phyloP scores from a whole-genome alignment of 371 early-diverging fungal genomes.

The Mortierella sp. region DNA sequence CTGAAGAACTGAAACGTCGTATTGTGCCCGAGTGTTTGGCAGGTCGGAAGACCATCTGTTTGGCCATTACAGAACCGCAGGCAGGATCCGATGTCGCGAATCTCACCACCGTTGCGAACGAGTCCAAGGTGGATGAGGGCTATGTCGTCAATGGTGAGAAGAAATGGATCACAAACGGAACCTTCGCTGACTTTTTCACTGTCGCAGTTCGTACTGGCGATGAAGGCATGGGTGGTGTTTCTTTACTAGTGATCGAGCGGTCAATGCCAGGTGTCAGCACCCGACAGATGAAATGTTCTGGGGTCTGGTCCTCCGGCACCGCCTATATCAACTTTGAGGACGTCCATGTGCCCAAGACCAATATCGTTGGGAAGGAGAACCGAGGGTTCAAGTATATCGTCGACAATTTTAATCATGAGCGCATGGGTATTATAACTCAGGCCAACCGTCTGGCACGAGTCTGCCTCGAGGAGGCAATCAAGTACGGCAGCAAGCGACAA shows the following conservation, averaged over 20 bases:
- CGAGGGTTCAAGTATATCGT: constrained; percentile 87
- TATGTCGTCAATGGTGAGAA: constrained; percentile 89
- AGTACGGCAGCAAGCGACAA: constrained; percentile 88
- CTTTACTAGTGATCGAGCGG: constrained; percentile 81
- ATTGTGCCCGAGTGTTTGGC: constrained; percentile 77
- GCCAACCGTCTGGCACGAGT: constrained; percentile 91
- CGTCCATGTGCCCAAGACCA: constrained; percentile 85
- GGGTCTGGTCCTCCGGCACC: constrained; percentile 87
- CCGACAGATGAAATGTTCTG: constrained; percentile 82
- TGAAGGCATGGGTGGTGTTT: constrained; percentile 86
- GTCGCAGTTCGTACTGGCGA: constrained; percentile 82
- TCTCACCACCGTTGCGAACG: constrained; percentile 76
- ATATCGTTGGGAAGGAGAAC: constrained; percentile 89
- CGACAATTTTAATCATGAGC: constrained; percentile 85
- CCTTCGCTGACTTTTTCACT: constrained; percentile 81
- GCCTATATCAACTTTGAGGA: constrained; percentile 86
- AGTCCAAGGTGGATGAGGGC: constrained; percentile 80
- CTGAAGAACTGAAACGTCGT: constrained; percentile 73
- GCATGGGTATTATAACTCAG: constrained; percentile 84
- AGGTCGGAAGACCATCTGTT: constrained; percentile 84
- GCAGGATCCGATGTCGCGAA: constrained; percentile 88
- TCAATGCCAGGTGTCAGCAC: constrained; percentile 85
- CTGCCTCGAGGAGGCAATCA: constrained; percentile 87
- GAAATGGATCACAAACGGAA: constrained; percentile 91
- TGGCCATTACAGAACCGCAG: constrained; percentile 78